phyloP scores from a whole-genome alignment of 2,329 filamentous ascomycete genomes.

The Fragosphaeria purpurea region DNA sequence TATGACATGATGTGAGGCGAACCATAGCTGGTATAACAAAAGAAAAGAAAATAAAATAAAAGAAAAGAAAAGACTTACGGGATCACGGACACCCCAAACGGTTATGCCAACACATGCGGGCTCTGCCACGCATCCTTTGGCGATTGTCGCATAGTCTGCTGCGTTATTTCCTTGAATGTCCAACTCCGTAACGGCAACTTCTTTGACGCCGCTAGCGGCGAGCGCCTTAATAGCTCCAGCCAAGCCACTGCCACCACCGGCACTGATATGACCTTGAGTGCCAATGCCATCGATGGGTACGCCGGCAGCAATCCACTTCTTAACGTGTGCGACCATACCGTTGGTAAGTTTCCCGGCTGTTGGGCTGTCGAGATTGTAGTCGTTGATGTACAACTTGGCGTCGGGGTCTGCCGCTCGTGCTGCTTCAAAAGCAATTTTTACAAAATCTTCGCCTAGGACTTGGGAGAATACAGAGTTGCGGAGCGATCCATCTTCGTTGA shows the following conservation, averaged over 20 bases:
- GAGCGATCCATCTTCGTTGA: slow-evolving; percentile 50
- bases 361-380: slow-evolving; percentile 57
- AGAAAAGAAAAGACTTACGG: slow-evolving; percentile 20
- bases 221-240: slow-evolving; percentile 42
- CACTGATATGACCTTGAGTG: slow-evolving; percentile 44
- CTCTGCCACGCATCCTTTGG: slow-evolving; percentile 47
- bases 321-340: slow-evolving; percentile 48
- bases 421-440: slow-evolving; percentile 59
- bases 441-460: slow-evolving; percentile 60
- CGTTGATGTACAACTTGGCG: slow-evolving; percentile 68
- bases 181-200: slow-evolving; percentile 57
- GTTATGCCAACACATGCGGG: slow-evolving; percentile 56
- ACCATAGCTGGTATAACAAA: background rate
- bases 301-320: slow-evolving; percentile 52
- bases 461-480: slow-evolving; percentile 54
- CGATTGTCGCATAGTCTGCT: slow-evolving; percentile 48
- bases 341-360: slow-evolving; percentile 44
- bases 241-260: slow-evolving; percentile 33
- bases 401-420: slow-evolving; percentile 55
- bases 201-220: slow-evolving; percentile 36
- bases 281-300: slow-evolving; percentile 57
- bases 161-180: slow-evolving; percentile 51
- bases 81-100: slow-evolving; percentile 46
- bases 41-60: background rate
- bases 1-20: too few relatives aligned